A percentile compares a stretch with the other conserved stretches of the same genome.
These are phyloP conservation scores for Aspergillus sp. DNA, from an alignment of 2,329 filamentous ascomycete species.

Conservation along the genomic window DNA sequence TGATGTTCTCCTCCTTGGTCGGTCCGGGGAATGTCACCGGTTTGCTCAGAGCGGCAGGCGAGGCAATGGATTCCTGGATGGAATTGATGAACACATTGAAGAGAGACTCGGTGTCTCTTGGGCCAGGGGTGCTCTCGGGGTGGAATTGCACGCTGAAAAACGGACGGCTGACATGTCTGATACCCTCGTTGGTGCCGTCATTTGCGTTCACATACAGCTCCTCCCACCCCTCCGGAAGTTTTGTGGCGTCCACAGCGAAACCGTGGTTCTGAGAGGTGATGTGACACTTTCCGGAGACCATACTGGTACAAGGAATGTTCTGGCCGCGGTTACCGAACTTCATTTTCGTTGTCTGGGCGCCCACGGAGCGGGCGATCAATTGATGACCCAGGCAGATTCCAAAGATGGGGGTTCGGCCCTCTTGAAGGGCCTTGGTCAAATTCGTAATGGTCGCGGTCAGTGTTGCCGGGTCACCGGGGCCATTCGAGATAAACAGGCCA, in stretches of 20 bases:
- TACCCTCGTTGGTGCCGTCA: slow-evolving; percentile 95
- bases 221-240: slow-evolving; percentile 69
- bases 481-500: slow-evolving; percentile 95
- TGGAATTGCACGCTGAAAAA: slow-evolving; percentile 99
- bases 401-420: slow-evolving; percentile 78
- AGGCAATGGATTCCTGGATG: slow-evolving; percentile 61
- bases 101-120: slow-evolving; percentile 88
- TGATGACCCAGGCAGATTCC: slow-evolving; percentile 96
- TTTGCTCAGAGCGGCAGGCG: slow-evolving; percentile 56
- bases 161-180: slow-evolving; percentile 73
- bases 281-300: slow-evolving; percentile 92
- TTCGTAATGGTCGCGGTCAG: slow-evolving; percentile 70
- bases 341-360: slow-evolving; percentile 85
- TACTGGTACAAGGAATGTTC: slow-evolving; percentile 95
- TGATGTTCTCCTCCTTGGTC: slow-evolving; percentile 66
- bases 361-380: slow-evolving; percentile 77
- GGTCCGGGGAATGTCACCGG: slow-evolving; percentile 85
- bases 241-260: slow-evolving; percentile 77
- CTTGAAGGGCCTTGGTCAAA: slow-evolving; percentile 64
- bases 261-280: slow-evolving; percentile 99
- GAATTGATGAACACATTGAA: slow-evolving; percentile 95
- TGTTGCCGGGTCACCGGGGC: slow-evolving; percentile 86
- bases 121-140: slow-evolving; percentile 91
- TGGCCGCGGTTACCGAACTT: slow-evolving; percentile 98
- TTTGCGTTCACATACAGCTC: slow-evolving; percentile 98